phyloP scores from a whole-genome alignment of 306 rosid genomes.

The Adenanthera pavonina region DNA sequence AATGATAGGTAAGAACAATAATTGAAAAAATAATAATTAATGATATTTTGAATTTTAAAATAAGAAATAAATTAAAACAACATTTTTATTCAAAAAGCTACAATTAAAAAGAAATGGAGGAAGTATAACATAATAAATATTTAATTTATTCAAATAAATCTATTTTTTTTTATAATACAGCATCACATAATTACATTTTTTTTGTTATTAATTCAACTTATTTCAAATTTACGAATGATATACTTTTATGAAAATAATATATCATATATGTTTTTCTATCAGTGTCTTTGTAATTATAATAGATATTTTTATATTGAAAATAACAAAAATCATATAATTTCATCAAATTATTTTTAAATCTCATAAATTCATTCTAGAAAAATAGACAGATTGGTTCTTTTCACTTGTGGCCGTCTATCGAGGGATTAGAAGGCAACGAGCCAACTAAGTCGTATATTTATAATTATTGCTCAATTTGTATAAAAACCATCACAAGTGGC shows the following conservation, averaged over 20 bases:
- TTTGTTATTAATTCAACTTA: background rate
- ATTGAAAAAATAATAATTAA: too few relatives aligned
- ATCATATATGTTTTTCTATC: too few relatives aligned
- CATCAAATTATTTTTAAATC: background rate
- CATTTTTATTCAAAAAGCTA: too few relatives aligned
- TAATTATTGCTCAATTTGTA: too few relatives aligned
- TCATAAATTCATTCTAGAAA: background rate
- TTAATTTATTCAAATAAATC: background rate
- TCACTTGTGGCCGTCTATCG: background rate
- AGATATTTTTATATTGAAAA: background rate
- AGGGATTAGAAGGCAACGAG: background rate
- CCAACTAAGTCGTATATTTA: background rate
- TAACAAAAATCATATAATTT: background rate
- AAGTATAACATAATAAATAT: background rate
- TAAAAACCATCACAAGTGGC: too few relatives aligned
- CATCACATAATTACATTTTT: background rate
- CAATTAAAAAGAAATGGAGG: too few relatives aligned
- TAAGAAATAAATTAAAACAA: too few relatives aligned
- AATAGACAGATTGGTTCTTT: background rate
- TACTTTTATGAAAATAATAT: too few relatives aligned
- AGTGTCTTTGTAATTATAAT: background rate
- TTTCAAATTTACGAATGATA: too few relatives aligned
- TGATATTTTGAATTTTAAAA: too few relatives aligned
- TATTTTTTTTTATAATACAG: background rate
- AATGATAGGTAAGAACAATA: too few relatives aligned